These are phyloP conservation scores for Lactarius evosmus DNA, from an alignment of 768 basidiomycete genomes.

Conservation along the genomic window DNA sequence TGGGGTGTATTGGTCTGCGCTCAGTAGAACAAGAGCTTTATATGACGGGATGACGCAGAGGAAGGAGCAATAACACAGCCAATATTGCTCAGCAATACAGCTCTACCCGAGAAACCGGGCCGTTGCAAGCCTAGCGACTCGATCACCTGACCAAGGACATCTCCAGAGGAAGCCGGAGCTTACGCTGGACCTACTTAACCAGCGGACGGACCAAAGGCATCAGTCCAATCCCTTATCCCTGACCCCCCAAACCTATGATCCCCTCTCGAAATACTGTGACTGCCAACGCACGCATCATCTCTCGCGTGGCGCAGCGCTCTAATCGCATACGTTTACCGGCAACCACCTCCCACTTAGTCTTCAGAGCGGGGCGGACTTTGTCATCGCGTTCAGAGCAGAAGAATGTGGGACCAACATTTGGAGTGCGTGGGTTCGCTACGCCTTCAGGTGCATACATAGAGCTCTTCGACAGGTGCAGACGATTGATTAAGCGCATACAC, in stretches of 20 bases:
- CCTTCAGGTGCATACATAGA: conserved; percentile 7
- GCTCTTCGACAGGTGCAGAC: not conserved
- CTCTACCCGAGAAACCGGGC: not conserved
- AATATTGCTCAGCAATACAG: too few relatives aligned
- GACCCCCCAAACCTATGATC: not conserved
- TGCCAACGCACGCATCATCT: conserved; percentile 4
- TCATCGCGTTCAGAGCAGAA: not conserved
- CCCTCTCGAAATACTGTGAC: conserved; percentile 9
- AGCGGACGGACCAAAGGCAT: not conserved
- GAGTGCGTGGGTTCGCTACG: conserved; percentile 9
- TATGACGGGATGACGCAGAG: too few relatives aligned
- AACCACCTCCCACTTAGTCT: not conserved
- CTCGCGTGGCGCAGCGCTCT: not conserved
- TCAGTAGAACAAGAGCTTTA: not conserved
- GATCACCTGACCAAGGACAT: not conserved
- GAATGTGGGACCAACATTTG: not conserved
- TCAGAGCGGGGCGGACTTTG: not conserved
- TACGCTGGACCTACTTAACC: not conserved
- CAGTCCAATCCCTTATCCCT: not conserved
- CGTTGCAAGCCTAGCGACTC: not conserved
- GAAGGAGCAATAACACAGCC: too few relatives aligned
- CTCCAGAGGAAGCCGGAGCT: not conserved
- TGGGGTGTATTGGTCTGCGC: not conserved
- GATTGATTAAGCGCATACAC: not conserved
- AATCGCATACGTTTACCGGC: conserved; percentile 2